Evolutionary conservation across 2,329 filamentous ascomycete genomes (phyloP).

Genomic region (Diplodia corticola): DNA sequence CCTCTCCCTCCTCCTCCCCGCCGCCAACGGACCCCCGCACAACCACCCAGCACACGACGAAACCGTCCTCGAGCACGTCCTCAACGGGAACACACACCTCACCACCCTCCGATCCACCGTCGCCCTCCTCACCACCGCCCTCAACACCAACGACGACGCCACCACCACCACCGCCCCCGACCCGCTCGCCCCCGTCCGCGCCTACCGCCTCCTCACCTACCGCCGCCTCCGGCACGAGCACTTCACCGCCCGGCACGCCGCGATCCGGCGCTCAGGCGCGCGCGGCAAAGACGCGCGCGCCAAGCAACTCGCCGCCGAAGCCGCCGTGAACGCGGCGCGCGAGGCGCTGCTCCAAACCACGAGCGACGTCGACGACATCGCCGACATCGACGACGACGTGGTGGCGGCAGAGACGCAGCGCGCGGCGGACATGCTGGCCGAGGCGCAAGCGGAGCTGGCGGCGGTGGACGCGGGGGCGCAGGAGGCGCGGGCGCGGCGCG

Average conservation of each 20-base stretch:
- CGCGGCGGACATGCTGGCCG: conserved; percentile 68
- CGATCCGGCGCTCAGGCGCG: conserved; percentile 70
- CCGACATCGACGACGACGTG: not conserved
- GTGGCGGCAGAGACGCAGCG: conserved; percentile 67
- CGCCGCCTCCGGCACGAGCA: conserved; percentile 63
- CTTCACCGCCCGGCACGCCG: conserved; percentile 71
- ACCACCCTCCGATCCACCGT: not conserved
- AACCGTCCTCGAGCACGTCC: conserved; percentile 6
- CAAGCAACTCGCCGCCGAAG: conserved; percentile 67
- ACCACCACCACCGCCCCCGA: no score
- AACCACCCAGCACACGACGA: not conserved
- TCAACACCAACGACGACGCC: no score
- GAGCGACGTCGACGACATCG: not conserved
- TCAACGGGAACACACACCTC: not conserved
- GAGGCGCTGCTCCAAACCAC: conserved; percentile 22
- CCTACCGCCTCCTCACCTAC: conserved; percentile 63
- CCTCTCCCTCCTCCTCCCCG: no score
- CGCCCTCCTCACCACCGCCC: not conserved
- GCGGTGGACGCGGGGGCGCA: conserved; percentile 45
- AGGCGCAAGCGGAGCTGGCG: conserved; percentile 68
- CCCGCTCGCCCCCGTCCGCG: conserved; percentile 58
- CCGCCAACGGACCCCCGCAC: no score
- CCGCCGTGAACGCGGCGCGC: conserved; percentile 58
- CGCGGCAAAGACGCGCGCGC: conserved; percentile 76
- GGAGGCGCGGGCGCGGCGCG: conserved; percentile 28